A percentile compares a stretch with the other conserved stretches of the same genome.
Evolutionary conservation across 176 grass and related monocot species (phyloP).

Genomic region (Tillandsia leiboldiana): DNA sequence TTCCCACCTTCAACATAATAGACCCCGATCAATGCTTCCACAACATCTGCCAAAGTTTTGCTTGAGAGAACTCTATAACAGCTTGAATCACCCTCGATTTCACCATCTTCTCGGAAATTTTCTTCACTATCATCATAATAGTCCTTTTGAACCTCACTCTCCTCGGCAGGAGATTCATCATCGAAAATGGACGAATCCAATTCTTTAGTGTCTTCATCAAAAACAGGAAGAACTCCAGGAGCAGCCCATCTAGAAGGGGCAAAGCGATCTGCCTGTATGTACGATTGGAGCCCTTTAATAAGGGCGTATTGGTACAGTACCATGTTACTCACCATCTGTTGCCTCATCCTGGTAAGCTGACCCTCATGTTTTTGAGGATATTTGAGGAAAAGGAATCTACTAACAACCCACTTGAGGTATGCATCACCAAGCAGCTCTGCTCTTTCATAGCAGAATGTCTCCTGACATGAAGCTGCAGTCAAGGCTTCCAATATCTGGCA

Average conservation of each 20-base stretch:
- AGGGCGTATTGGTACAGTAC: constrained; percentile 85
- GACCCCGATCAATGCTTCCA: constrained; percentile 91
- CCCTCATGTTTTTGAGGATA: constrained; percentile 98
- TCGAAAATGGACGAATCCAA: constrained; percentile 46
- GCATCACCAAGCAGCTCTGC: constrained; percentile 95
- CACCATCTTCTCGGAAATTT: constrained; percentile 76
- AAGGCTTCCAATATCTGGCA: constrained; percentile 92
- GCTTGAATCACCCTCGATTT: constrained; percentile 92
- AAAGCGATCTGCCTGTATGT: constrained; percentile 95
- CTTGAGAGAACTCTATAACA: constrained; percentile 92
- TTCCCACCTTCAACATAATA: constrained; percentile 93
- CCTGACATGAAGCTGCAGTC: constrained; percentile 98
- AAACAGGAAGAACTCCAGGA: constrained; percentile 89
- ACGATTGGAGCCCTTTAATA: constrained; percentile 86
- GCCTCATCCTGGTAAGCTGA: constrained; percentile 89
- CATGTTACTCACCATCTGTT: constrained; percentile 99
- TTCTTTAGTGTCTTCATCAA: constrained; percentile 88
- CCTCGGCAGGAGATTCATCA: constrained; percentile 34
- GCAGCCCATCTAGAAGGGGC: constrained; percentile 98
- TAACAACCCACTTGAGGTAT: constrained; percentile 98
- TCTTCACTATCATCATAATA: constrained; percentile 48
- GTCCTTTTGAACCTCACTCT: constrained; percentile 27
- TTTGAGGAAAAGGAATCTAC: constrained; percentile 97
- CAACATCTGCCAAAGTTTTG: constrained; percentile 96
- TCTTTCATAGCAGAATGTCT: constrained; percentile 98